Evolutionary conservation across 78 protist genomes (phyloP).

Genomic region (Dictyostelium firmibasis): DNA sequence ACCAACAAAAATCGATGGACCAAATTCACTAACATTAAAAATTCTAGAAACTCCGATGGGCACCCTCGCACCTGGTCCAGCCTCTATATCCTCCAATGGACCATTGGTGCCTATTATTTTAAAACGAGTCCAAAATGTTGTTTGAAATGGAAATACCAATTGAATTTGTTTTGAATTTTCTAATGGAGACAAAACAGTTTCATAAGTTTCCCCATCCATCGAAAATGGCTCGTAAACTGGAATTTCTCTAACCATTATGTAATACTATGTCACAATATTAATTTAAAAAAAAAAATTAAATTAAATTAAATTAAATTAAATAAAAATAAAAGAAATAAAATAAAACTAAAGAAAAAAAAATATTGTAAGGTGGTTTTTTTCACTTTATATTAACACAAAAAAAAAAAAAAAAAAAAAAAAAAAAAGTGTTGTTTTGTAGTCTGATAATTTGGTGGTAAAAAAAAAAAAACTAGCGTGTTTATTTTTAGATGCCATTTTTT

Average conservation of each 20-base stretch:
- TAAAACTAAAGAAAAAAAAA: background rate
- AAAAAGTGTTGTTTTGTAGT: too few relatives aligned
- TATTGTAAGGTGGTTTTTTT: too few relatives aligned
- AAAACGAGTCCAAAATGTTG: conserved; percentile 10
- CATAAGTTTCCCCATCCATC: conserved; percentile 21
- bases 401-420: too few relatives aligned
- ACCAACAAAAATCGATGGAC: background rate
- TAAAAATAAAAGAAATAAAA: background rate
- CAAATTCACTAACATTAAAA: background rate
- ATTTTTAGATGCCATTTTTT: background rate
- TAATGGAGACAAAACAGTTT: conserved; percentile 11
- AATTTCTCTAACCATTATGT: background rate
- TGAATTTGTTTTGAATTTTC: background rate
- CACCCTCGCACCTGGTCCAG: background rate
- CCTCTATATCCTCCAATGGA: background rate
- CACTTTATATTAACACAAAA: too few relatives aligned
- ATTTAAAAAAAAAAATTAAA: background rate
- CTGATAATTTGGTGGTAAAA: too few relatives aligned
- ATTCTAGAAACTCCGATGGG: background rate
- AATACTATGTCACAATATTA: too few relatives aligned
- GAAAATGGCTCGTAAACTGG: background rate
- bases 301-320: background rate
- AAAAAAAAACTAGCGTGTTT: too few relatives aligned
- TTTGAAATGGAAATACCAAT: conserved; percentile 18
- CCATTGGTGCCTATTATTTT: conserved; percentile 10